Evolutionary conservation across 78 protist genomes (phyloP), one percentile per base, ranked within the genome.

Genomic region (Planoprotostelium fungivorum): DNA sequence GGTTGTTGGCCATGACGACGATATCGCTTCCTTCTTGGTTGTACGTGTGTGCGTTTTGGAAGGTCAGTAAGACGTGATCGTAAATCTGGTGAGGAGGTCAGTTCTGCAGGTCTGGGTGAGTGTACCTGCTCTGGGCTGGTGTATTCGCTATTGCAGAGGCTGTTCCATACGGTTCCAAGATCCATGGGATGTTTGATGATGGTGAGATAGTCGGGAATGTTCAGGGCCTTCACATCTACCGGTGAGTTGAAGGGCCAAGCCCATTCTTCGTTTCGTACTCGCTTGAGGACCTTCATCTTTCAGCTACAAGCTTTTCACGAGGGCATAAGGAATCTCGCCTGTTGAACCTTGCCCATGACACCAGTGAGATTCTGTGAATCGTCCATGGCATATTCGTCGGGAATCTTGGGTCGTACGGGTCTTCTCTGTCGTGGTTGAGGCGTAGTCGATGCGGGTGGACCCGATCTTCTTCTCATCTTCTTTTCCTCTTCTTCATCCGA

Each of bases 151-250:
- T 23, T 31, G 16, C 38, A 1, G 34, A 97, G 63, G 25, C 92
- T 93, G 63, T 39, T 5, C 36, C 90, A 85, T 86, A 97, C 94
- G 10, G 98, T 97, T 29, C 95, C 96, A 38, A 97, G 89, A 87
- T 97, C 99, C 99, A 97, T 97, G 37, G 99, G 99, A 28, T 85
- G 87, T 86, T 95, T 93, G 89, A 97, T 92, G 51, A 92, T 37
- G 0, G 5, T 31, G 38, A 95, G 91, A 87, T 97, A 97, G 91
- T 93, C 97, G 29, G 97, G 97, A 83, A 97, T 91, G 31, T 63
- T 35, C 35, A 95, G 88, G n/a, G 91, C 91, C 31, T 85, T 91
- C 23, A 96, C 97, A 34, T 97, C 98, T 1, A 97, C 99, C 1
- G 99, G 98, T n/a, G 16, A 87, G 34, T 89, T 86, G 63, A 97